Evolutionary conservation across 768 basidiomycete genomes (phyloP).

Genomic region (Boletus subparvulus): DNA sequence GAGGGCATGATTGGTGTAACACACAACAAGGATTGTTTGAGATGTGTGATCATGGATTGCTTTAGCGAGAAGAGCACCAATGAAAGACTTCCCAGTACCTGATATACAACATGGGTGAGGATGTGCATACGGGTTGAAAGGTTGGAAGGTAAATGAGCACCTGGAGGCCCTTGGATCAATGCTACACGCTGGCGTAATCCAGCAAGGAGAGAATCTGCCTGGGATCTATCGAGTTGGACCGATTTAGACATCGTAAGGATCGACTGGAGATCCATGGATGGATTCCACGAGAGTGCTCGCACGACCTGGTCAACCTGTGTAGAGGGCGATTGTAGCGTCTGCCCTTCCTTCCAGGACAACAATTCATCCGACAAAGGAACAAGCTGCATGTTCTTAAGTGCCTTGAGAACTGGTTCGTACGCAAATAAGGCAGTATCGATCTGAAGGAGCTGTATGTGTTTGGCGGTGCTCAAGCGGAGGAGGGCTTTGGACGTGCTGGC

Average conservation of each 20-base stretch:
- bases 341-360: slow-evolving; percentile 49
- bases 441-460: slow-evolving; percentile 47
- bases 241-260: slow-evolving; percentile 38
- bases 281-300: slow-evolving; percentile 28
- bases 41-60: slow-evolving; percentile 48
- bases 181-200: slow-evolving; percentile 58
- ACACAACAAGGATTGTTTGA: slow-evolving; percentile 62
- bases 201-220: slow-evolving; percentile 45
- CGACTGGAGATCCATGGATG: slow-evolving; percentile 38
- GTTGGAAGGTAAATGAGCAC: slow-evolving; percentile 33
- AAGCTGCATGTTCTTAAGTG: slow-evolving; percentile 47
- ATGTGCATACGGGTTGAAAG: neutral
- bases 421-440: slow-evolving; percentile 65
- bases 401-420: slow-evolving; percentile 59
- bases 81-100: slow-evolving; percentile 78
- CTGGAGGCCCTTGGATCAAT: slow-evolving; percentile 72
- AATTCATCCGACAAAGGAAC: slow-evolving; percentile 55
- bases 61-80: slow-evolving; percentile 67
- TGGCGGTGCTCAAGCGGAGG: slow-evolving; percentile 36
- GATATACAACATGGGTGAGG: neutral
- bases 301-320: slow-evolving; percentile 25
- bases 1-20: slow-evolving; percentile 74
- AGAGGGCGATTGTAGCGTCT: slow-evolving; percentile 7
- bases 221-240: slow-evolving; percentile 53
- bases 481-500: slow-evolving; percentile 42